Evolutionary conservation across 148 eudicot genomes (phyloP).

Genomic region (Linanthus parryae): DNA sequence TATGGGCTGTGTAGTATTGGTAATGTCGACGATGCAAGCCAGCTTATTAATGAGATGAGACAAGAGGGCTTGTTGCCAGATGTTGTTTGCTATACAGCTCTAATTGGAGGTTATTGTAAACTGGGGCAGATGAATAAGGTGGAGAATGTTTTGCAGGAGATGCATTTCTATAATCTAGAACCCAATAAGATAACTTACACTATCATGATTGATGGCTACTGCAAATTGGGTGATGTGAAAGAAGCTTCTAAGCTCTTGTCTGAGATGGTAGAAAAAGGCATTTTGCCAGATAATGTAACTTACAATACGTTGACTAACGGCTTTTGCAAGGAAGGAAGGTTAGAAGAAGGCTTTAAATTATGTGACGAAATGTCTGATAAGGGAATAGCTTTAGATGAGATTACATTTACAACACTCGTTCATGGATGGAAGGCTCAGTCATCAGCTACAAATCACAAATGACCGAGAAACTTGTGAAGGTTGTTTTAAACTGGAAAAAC

Average conservation of each 20-base stretch:
- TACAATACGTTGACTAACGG: constrained; percentile 58
- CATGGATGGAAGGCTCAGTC: constrained; percentile 38
- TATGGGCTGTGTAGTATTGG: constrained; percentile 56
- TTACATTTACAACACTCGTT: constrained; percentile 56
- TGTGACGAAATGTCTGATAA: constrained; percentile 36
- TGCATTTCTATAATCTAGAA: constrained; percentile 36
- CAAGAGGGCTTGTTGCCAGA: constrained; percentile 52
- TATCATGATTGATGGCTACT: constrained; percentile 55
- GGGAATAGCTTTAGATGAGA: constrained; percentile 59
- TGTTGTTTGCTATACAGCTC: constrained; percentile 70
- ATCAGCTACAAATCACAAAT: constrained; percentile 30
- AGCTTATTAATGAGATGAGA: constrained; percentile 51
- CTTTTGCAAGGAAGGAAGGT: constrained; percentile 48
- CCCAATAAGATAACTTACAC: constrained; percentile 88
- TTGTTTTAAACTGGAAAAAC: no score
- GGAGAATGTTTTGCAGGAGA: constrained; percentile 48
- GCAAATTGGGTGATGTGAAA: constrained; percentile 43
- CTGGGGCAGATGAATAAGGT: constrained; percentile 70
- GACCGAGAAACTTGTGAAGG: constrained; percentile 22
- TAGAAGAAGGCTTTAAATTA: constrained; percentile 48
- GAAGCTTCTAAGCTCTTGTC: constrained; percentile 46
- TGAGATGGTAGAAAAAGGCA: constrained; percentile 62
- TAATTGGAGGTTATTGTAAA: constrained; percentile 72
- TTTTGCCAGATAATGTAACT: constrained; percentile 68
- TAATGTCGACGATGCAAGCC: constrained; percentile 40